Evolutionary conservation across 2,329 filamentous ascomycete species (phyloP).

Genomic region (Ceratocystiopsis brevicomis): DNA sequence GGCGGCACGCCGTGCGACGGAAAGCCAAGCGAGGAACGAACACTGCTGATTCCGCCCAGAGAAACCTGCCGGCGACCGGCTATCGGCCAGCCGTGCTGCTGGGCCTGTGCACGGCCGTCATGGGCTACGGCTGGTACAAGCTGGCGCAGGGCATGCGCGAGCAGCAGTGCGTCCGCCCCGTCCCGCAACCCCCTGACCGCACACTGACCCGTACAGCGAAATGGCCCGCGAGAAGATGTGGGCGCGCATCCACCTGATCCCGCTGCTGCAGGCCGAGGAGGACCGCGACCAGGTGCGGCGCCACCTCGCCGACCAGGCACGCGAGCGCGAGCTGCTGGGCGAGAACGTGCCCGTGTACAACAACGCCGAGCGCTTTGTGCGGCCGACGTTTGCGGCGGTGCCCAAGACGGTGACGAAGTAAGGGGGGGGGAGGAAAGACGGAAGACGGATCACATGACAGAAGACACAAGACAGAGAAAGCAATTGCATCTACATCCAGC

Average conservation of each 20-base stretch:
- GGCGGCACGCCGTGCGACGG: too few species aligned
- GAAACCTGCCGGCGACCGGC: constrained; percentile 80
- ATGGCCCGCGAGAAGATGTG: constrained; percentile 95
- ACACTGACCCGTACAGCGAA: constrained; percentile 41
- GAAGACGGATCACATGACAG: not conserved
- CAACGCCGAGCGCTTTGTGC: constrained; percentile 62
- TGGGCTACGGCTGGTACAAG: constrained; percentile 84
- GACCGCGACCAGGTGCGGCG: constrained; percentile 86
- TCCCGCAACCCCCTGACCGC: not conserved
- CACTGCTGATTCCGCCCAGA: constrained; percentile 31
- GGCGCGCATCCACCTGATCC: constrained; percentile 87
- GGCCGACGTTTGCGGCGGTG: constrained; percentile 59
- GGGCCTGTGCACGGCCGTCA: constrained; percentile 54
- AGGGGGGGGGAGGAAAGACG: too few species aligned
- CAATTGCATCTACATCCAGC: not conserved
- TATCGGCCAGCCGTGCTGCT: constrained; percentile 73
- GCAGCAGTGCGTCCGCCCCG: constrained; percentile 50
- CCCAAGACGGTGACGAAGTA: constrained; percentile 46
- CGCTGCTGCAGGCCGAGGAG: constrained; percentile 85
- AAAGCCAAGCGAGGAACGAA: too few species aligned
- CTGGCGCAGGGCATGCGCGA: constrained; percentile 68
- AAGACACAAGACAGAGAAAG: constrained; percentile 2
- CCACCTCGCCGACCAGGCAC: constrained; percentile 66
- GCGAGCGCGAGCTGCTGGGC: constrained; percentile 81
- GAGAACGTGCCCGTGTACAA: constrained; percentile 66